These are phyloP conservation scores for Microdochium bolleyi DNA, from an alignment of 2,329 filamentous ascomycete genomes.

Conservation along the genomic window DNA sequence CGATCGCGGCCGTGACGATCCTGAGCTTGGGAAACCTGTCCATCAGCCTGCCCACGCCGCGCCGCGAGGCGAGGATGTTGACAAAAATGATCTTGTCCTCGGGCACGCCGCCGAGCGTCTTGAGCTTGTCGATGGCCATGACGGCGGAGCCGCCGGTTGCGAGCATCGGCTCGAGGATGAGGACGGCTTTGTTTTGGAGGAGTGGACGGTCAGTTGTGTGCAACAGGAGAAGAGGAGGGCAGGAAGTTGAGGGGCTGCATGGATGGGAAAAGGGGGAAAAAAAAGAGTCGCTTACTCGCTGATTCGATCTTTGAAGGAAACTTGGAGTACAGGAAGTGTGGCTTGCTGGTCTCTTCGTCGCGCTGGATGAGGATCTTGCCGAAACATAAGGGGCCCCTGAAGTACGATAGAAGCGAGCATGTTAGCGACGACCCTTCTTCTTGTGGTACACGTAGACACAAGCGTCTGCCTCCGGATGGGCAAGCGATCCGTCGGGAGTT, in stretches of 20 bases:
- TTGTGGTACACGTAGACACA: no score
- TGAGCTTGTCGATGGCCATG: conserved; percentile 32
- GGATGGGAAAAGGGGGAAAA: neutral
- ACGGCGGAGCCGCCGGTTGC: neutral
- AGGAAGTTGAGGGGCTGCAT: neutral
- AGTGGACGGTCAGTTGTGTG: neutral
- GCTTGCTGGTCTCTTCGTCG: neutral
- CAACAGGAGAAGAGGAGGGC: neutral
- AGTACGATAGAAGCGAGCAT: neutral
- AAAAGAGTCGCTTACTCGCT: neutral
- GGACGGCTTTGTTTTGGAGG: neutral
- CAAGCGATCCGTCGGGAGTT: no score
- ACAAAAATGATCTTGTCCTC: conserved; percentile 83
- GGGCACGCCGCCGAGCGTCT: conserved; percentile 67
- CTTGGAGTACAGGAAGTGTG: neutral
- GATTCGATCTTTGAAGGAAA: neutral
- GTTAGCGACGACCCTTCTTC: neutral
- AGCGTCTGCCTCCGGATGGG: no score
- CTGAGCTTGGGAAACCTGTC: neutral
- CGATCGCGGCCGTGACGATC: neutral
- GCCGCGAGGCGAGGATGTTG: conserved; percentile 69
- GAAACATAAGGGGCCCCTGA: neutral
- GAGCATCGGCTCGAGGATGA: neutral
- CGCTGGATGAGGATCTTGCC: neutral
- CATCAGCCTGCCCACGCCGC: neutral